Evolutionary conservation across 306 rosid genomes (phyloP).

Genomic region (Erythrophleum fordii): DNA sequence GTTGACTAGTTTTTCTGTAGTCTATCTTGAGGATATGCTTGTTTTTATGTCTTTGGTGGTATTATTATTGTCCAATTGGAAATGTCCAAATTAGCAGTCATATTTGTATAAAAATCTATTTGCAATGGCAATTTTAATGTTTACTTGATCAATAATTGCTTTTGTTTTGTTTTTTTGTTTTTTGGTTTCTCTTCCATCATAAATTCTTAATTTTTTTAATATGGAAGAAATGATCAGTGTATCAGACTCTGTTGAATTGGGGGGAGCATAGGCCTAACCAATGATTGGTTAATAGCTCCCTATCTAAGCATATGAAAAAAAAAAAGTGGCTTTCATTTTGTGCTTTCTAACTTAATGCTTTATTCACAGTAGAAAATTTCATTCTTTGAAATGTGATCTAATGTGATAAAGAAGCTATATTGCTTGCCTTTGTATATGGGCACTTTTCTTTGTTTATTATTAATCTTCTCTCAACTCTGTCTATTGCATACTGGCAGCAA

Average conservation of each 20-base stretch:
- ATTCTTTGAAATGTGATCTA: not conserved
- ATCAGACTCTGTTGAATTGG: slow-evolving; percentile 6
- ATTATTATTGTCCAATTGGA: not conserved
- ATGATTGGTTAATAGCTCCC: slow-evolving; percentile 25
- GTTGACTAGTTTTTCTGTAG: slow-evolving; percentile 6
- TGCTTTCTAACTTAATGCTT: not conserved
- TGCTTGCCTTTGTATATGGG: not conserved
- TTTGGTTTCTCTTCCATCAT: too few relatives aligned
- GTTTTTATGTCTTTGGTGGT: not conserved
- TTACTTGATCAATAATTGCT: not conserved
- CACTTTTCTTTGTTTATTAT: slow-evolving; percentile 1
- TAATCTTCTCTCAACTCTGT: slow-evolving; percentile 8
- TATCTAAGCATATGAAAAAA: not conserved
- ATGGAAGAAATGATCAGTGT: slow-evolving; percentile 25
- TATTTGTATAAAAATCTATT: not conserved
- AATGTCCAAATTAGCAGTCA: not conserved
- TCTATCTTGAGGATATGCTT: not conserved
- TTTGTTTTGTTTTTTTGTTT: not conserved
- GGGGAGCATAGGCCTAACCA: not conserved
- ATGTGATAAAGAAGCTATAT: not conserved
- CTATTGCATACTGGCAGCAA: slow-evolving; percentile 53
- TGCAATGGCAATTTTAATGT: not conserved
- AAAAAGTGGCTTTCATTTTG: not conserved
- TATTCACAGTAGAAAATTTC: not conserved
- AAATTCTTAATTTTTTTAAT: slow-evolving; percentile 26